Evolutionary conservation across 176 grass and related monocot species (phyloP).

Genomic region (Carex cristatella): DNA sequence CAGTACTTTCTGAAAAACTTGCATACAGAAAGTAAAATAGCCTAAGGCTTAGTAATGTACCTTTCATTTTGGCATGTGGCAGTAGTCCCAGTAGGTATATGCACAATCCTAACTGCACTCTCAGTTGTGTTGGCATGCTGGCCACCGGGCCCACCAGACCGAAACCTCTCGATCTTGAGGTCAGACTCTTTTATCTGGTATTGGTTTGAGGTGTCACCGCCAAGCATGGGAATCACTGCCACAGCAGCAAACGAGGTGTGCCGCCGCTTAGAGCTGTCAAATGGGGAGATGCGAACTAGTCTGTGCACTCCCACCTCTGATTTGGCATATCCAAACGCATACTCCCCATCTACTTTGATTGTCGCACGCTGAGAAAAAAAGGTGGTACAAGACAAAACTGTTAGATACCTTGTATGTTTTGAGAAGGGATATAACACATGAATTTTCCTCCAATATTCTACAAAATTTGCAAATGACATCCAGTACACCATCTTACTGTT

Average conservation of each 20-base stretch:
- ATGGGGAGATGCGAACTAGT: slow-evolving; percentile 87
- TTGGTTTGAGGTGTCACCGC: slow-evolving; percentile 41
- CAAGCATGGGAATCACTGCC: slow-evolving; percentile 84
- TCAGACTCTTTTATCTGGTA: slow-evolving; percentile 94
- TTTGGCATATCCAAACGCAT: slow-evolving; percentile 91
- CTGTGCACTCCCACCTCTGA: slow-evolving; percentile 84
- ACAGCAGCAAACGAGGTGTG: slow-evolving; percentile 96
- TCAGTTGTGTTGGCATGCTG: slow-evolving; percentile 95
- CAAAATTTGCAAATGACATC: background rate
- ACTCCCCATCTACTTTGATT: slow-evolving; percentile 85
- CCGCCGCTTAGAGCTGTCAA: slow-evolving; percentile 77
- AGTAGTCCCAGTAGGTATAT: slow-evolving; percentile 83
- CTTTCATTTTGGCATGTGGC: slow-evolving; percentile 96
- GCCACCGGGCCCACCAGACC: slow-evolving; percentile 77
- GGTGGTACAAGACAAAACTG: background rate
- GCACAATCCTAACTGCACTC: slow-evolving; percentile 92
- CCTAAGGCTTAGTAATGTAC: slow-evolving; percentile 31
- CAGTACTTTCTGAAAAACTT: background rate
- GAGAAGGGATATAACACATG: background rate
- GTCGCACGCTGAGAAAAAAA: slow-evolving; percentile 64
- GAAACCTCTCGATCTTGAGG: slow-evolving; percentile 83
- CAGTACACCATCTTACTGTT: background rate
- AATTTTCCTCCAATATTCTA: background rate
- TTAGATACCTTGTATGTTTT: background rate
- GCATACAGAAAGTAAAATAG: background rate